Conservation (phyloP, 331 rosid genomes). For the Phaseolus coccineus region DNA sequence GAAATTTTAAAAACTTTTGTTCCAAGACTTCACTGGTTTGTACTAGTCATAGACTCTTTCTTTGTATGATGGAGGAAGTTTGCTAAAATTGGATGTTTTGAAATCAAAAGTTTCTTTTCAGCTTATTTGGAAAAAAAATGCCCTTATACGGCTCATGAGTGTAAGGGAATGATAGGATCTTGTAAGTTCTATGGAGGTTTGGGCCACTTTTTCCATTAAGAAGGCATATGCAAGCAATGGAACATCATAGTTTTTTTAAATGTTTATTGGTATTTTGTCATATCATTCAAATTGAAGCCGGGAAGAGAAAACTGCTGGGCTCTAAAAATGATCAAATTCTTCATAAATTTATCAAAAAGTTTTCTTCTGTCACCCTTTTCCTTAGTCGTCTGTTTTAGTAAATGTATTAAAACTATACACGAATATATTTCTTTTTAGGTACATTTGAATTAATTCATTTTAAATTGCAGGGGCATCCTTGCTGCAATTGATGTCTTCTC, state of each 20-base stretch:
- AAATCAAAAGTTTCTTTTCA: not conserved
- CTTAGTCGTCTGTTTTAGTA: not conserved
- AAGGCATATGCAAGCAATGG: slow-evolving; percentile 11
- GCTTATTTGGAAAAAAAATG: slow-evolving; percentile 7
- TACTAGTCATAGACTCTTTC: not conserved
- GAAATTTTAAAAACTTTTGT: slow-evolving; percentile 8
- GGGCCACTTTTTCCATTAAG: not conserved
- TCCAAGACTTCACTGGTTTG: slow-evolving; percentile 13
- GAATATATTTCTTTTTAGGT: not conserved
- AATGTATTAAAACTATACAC: not conserved
- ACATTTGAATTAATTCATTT: slow-evolving; percentile 29
- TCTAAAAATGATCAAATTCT: not conserved
- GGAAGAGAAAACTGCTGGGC: not conserved
- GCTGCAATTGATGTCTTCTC: slow-evolving; percentile 90
- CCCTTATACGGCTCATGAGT: slow-evolving; percentile 18
- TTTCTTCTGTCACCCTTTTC: slow-evolving; percentile 15
- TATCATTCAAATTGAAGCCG: not conserved
- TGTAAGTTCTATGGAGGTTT: not conserved
- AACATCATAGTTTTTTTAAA: slow-evolving; percentile 5
- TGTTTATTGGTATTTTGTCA: slow-evolving; percentile 20
- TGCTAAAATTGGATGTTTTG: slow-evolving; percentile 6
- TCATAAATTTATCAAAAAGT: slow-evolving; percentile 11
- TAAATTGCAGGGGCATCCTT: slow-evolving; percentile 84
- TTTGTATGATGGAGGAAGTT: not conserved
- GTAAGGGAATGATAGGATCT: not conserved